These are phyloP conservation scores for Cercospora beticola DNA, from an alignment of 2,329 filamentous ascomycete genomes.

Conservation along the genomic window DNA sequence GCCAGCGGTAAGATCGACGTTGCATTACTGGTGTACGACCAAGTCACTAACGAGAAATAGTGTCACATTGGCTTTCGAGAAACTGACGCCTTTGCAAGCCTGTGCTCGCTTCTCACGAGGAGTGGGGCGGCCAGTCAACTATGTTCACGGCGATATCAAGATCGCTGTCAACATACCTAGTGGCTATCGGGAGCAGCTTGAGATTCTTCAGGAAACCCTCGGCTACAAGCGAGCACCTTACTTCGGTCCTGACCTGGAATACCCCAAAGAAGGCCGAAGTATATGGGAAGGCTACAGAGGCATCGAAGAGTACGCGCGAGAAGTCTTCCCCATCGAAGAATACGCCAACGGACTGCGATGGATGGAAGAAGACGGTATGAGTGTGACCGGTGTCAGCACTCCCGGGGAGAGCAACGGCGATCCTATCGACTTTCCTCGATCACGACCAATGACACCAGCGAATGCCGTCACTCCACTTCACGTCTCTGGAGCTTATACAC, in stretches of 20 bases:
- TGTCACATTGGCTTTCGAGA: constrained; percentile 87
- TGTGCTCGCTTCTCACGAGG: constrained; percentile 78
- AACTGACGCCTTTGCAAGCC: constrained; percentile 77
- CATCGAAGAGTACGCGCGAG: constrained; percentile 89
- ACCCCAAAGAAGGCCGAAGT: constrained; percentile 70
- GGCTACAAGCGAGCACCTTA: constrained; percentile 61
- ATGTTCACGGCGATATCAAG: constrained; percentile 75
- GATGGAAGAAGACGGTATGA: constrained; percentile 64
- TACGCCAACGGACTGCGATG: constrained; percentile 89
- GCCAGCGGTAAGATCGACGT: constrained; percentile 57
- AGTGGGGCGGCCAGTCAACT: constrained; percentile 73
- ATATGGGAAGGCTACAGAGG: constrained; percentile 91
- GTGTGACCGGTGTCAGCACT: constrained; percentile 18
- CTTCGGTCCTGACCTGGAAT: constrained; percentile 61
- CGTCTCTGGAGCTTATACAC: constrained; percentile 37
- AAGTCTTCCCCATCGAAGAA: constrained; percentile 93
- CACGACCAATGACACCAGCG: constrained; percentile 34
- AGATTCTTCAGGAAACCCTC: constrained; percentile 61
- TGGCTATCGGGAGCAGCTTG: constrained; percentile 85
- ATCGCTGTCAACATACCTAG: constrained; percentile 81
- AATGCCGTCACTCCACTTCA: constrained; percentile 26
- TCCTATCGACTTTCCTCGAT: constrained; percentile 21
- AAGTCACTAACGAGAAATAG: constrained; percentile 44
- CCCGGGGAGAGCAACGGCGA: constrained; percentile 26
- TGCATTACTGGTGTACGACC: neutral